phyloP scores from a whole-genome alignment of 768 basidiomycete species.

The Auricularia heimuer region DNA sequence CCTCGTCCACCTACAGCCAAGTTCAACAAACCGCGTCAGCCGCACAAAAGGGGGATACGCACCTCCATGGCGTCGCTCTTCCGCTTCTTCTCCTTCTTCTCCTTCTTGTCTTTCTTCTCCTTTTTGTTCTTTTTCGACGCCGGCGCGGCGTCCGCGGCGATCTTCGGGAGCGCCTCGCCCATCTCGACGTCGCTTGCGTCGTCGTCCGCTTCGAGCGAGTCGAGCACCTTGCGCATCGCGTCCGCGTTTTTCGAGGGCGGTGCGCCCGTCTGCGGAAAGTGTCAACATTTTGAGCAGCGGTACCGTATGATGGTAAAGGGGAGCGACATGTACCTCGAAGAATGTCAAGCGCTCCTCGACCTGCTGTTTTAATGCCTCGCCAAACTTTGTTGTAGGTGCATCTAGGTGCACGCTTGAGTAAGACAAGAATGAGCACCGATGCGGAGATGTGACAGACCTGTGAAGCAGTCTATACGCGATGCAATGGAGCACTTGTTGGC shows the following conservation, averaged over 20 bases:
- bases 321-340: constrained; percentile 49
- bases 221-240: constrained; percentile 80
- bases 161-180: constrained; percentile 30
- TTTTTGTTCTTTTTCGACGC: constrained; percentile 24
- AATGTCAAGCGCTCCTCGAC: constrained; percentile 93
- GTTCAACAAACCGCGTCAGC: too few relatives aligned
- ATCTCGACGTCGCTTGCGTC: constrained; percentile 37
- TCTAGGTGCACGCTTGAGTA: constrained; percentile 23
- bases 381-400: constrained; percentile 83
- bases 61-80: constrained; percentile 59
- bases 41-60: too few relatives aligned
- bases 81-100: constrained; percentile 44
- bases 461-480: constrained; percentile 90
- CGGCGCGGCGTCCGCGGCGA: constrained; percentile 38
- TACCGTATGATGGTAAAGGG: background rate
- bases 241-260: constrained; percentile 87
- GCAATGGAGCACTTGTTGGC: constrained; percentile 99
- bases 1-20: constrained; percentile 15
- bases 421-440: background rate
- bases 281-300: background rate
- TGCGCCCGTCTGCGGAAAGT: constrained; percentile 43
- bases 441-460: constrained; percentile 13
- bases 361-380: constrained; percentile 85
- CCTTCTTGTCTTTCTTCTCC: constrained; percentile 38
- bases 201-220: constrained; percentile 53